phyloP scores from a whole-genome alignment of 2,329 filamentous ascomycete species.

The Botrytis galanthina region DNA sequence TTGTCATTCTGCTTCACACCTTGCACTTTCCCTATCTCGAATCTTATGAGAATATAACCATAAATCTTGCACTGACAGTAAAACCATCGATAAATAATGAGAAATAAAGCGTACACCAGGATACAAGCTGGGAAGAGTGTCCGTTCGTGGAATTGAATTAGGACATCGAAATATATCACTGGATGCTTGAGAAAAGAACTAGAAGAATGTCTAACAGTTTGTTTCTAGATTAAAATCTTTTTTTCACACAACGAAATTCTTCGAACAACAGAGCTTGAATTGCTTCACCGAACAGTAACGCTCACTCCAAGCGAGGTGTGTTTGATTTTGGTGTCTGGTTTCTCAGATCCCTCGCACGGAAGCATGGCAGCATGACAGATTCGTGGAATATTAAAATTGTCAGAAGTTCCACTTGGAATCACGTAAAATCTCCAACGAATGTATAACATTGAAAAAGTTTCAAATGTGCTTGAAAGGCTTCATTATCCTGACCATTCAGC shows the following conservation, averaged over 20 bases:
- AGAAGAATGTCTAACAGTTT: too few species aligned
- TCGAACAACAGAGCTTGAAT: neutral
- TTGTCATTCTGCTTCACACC: constrained; percentile 17
- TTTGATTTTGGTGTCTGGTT: neutral
- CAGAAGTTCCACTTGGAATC: neutral
- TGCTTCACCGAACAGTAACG: accelerated
- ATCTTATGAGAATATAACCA: neutral
- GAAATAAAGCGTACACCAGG: neutral
- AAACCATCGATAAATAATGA: neutral
- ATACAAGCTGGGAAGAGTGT: neutral
- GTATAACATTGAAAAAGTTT: neutral
- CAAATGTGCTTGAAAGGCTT: neutral
- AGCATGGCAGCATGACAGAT: neutral
- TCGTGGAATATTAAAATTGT: neutral
- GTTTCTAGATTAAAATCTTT: too few species aligned
- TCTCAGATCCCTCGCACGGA: neutral
- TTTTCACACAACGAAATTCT: neutral
- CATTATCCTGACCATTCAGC: neutral
- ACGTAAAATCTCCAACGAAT: neutral
- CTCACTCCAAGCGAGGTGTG: too few species aligned
- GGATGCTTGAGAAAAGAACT: too few species aligned
- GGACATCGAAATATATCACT: neutral
- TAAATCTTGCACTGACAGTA: neutral
- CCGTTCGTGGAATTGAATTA: neutral
- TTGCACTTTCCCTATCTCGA: neutral